Percentiles rank a stretch among this genome's conserved stretches.
These are phyloP conservation scores for Chalciporus sp. DNA, from an alignment of 1,284 basidiomycete genomes.

Conservation along the genomic window DNA sequence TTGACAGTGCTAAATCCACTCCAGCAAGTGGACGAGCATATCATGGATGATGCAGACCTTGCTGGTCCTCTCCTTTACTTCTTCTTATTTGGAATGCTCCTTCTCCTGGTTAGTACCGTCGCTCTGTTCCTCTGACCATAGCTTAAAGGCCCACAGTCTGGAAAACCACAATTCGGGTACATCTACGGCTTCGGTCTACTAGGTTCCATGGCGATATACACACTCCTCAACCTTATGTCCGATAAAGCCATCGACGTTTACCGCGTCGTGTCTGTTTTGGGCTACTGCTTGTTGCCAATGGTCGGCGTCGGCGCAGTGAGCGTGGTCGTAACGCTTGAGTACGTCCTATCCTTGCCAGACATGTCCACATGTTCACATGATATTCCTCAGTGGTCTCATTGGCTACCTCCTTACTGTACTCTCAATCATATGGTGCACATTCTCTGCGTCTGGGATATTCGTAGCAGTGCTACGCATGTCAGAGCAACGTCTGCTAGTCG, in stretches of 20 bases:
- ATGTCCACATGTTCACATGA: constrained; percentile 11
- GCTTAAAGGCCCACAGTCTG: constrained; percentile 61
- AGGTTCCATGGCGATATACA: constrained; percentile 93
- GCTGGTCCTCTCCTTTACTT: constrained; percentile 96
- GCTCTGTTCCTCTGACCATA: background rate
- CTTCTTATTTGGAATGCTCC: constrained; percentile 90
- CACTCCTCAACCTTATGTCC: constrained; percentile 96
- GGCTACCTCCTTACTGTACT: constrained; percentile 83
- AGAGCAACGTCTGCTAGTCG: constrained; percentile 89
- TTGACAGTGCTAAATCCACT: constrained; percentile 95
- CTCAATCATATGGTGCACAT: constrained; percentile 93
- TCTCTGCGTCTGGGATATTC: constrained; percentile 92
- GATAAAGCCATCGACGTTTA: constrained; percentile 96
- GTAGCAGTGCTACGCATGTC: constrained; percentile 93
- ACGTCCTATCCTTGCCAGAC: constrained; percentile 38
- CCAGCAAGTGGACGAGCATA: constrained; percentile 84
- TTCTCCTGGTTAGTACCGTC: constrained; percentile 77
- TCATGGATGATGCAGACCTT: constrained; percentile 99
- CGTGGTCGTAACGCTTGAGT: constrained; percentile 89
- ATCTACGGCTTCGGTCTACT: constrained; percentile 98
- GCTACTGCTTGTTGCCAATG: constrained; percentile 97
- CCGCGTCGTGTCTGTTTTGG: constrained; percentile 93
- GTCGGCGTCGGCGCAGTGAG: constrained; percentile 93
- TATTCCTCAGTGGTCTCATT: constrained; percentile 61
- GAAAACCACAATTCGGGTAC: constrained; percentile 98